Percentiles rank a stretch among this genome's conserved stretches.
phyloP scores from a whole-genome alignment of 2,329 filamentous ascomycete species.

The Penicillium italicum region DNA sequence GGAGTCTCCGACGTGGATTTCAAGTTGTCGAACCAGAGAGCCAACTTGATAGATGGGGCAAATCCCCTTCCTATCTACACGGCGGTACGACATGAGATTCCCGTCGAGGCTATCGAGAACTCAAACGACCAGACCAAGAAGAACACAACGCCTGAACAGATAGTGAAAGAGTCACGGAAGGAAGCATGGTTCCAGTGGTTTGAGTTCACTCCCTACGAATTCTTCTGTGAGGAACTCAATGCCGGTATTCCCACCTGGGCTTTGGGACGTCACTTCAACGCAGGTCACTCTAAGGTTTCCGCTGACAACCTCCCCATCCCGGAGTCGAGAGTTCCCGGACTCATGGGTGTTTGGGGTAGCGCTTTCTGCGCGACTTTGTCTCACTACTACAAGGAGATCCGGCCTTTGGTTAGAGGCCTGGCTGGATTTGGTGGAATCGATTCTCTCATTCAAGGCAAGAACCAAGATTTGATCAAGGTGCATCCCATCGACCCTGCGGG shows the following conservation, averaged over 20 bases:
- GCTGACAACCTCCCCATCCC: constrained; percentile 68
- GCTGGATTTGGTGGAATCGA: constrained; percentile 75
- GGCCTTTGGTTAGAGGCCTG: constrained; percentile 73
- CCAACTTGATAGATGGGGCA: constrained; percentile 70
- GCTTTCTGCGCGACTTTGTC: constrained; percentile 94
- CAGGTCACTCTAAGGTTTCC: constrained; percentile 63
- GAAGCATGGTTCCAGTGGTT: constrained; percentile 98
- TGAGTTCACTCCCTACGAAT: constrained; percentile 89
- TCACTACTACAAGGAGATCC: constrained; percentile 92
- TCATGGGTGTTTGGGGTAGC: constrained; percentile 94
- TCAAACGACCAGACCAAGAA: constrained; percentile 29
- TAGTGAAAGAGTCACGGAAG: constrained; percentile 48
- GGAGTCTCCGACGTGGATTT: constrained; percentile 73
- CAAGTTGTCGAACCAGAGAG: constrained; percentile 83
- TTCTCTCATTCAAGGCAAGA: constrained; percentile 74
- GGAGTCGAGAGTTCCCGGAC: constrained; percentile 74
- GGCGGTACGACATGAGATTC: constrained; percentile 92
- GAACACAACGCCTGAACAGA: constrained; percentile 31
- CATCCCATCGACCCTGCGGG: constrained; percentile 90
- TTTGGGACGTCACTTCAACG: constrained; percentile 75
- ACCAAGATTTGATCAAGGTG: constrained; percentile 81
- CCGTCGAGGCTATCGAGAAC: constrained; percentile 48
- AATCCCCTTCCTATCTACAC: constrained; percentile 93
- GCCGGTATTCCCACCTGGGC: constrained; percentile 96
- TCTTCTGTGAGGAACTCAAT: constrained; percentile 88